Evolutionary conservation across 164 flowering plant species (phyloP).

Genomic region (Brasenia schreberi): DNA sequence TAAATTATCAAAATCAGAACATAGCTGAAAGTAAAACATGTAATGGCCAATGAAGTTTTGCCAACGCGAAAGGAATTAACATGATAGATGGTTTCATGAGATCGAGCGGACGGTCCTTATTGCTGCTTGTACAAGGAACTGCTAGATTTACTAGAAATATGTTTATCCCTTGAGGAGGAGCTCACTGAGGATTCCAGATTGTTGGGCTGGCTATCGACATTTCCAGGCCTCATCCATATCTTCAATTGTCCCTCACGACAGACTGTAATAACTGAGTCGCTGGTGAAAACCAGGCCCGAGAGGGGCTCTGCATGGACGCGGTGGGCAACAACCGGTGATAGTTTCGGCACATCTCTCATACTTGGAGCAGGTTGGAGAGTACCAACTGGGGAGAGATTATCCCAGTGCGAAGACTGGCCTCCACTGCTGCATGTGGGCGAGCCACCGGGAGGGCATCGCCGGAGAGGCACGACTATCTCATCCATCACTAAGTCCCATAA

Average conservation of each 20-base stretch:
- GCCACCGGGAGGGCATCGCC: slow-evolving; percentile 74
- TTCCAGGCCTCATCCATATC: slow-evolving; percentile 84
- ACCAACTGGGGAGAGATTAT: slow-evolving; percentile 50
- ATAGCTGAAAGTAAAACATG: no score
- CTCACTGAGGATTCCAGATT: slow-evolving; percentile 31
- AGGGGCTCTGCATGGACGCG: slow-evolving; percentile 91
- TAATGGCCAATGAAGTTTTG: no score
- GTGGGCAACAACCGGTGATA: slow-evolving; percentile 79
- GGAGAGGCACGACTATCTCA: slow-evolving; percentile 87
- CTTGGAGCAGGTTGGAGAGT: slow-evolving; percentile 92
- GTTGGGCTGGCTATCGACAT: slow-evolving; percentile 39
- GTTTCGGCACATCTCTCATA: slow-evolving; percentile 89
- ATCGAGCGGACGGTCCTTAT: background rate
- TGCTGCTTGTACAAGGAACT: slow-evolving; percentile 34
- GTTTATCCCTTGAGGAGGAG: slow-evolving; percentile 48
- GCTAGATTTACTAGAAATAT: slow-evolving; percentile 26
- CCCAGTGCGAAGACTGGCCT: slow-evolving; percentile 88
- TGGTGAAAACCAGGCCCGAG: slow-evolving; percentile 76
- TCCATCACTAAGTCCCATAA: slow-evolving; percentile 94
- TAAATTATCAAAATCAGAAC: no score
- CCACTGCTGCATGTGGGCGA: slow-evolving; percentile 86
- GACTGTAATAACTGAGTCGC: slow-evolving; percentile 69
- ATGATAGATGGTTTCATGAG: no score
- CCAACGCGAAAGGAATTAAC: no score
- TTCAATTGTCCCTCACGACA: slow-evolving; percentile 91